phyloP scores from a whole-genome alignment of 805 yeast species.

The Suhomyces kilbournensis region DNA sequence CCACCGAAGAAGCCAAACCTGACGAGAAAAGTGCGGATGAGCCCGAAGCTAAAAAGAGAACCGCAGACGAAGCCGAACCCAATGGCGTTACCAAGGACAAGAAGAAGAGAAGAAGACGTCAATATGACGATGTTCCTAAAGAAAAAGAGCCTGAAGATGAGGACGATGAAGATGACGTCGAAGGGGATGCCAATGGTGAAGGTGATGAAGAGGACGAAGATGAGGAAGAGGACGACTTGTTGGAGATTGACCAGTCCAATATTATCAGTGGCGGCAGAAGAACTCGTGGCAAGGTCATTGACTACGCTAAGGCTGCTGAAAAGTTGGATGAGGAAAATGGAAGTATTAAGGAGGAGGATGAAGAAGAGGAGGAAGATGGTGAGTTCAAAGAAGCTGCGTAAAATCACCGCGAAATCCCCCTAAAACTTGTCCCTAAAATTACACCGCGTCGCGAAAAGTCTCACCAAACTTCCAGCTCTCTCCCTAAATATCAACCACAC shows the following conservation, averaged over 20 bases:
- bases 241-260: conserved; percentile 77
- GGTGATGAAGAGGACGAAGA: conserved; percentile 59
- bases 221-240: conserved; percentile 72
- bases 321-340: conserved; percentile 55
- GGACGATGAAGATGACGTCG: conserved; percentile 41
- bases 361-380: conserved; percentile 29
- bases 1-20: conserved; percentile 2
- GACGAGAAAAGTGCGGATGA: conserved; percentile 1
- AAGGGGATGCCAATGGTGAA: conserved; percentile 46
- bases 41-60: conserved; percentile 1
- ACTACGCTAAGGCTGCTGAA: conserved; percentile 77
- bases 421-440: background rate
- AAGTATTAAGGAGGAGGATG: conserved; percentile 38
- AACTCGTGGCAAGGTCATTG: conserved; percentile 86
- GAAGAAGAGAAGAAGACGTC: conserved; percentile 51
- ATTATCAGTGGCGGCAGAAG: conserved; percentile 84
- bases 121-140: conserved; percentile 54
- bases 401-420: too few species aligned
- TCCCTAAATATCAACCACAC: background rate
- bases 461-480: too few species aligned
- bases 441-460: background rate
- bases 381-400: conserved; percentile 6
- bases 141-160: conserved; percentile 41
- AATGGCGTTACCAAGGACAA: conserved; percentile 11
- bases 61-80: conserved; percentile 10